Evolutionary conservation across 2,329 filamentous ascomycete genomes (phyloP).

Genomic region (Lecanosticta acicola): DNA sequence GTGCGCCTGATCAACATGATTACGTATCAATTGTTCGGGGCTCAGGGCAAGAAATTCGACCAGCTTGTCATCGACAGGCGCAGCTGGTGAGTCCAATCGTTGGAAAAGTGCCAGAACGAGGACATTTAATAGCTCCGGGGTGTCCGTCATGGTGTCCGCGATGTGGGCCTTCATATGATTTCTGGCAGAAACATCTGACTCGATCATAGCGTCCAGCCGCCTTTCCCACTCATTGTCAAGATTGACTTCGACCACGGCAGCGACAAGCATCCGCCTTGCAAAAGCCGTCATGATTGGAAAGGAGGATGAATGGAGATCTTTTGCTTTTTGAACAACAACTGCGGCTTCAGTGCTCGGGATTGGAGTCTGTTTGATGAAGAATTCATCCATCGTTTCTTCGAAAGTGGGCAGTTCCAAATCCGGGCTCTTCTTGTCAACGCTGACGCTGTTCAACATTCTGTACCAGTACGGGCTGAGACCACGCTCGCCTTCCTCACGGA

Average conservation of each 20-base stretch:
- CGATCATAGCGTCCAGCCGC: conserved; percentile 66
- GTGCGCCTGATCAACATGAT: conserved; percentile 45
- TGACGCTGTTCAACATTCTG: conserved; percentile 51
- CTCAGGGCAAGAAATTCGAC: conserved; percentile 52
- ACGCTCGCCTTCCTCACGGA: conserved; percentile 82
- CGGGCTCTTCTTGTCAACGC: conserved; percentile 15
- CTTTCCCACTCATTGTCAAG: conserved; percentile 77
- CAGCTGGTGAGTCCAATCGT: conserved; percentile 11
- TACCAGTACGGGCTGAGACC: conserved; percentile 79
- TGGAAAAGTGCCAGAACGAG: conserved; percentile 24
- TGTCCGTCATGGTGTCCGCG: background rate
- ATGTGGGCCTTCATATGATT: conserved; percentile 42
- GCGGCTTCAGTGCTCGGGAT: conserved; percentile 24
- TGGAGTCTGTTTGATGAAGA: conserved; percentile 36
- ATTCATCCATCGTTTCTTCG: conserved; percentile 39
- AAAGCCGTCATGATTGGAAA: conserved; percentile 27
- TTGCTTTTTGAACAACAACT: conserved; percentile 18
- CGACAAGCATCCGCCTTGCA: conserved; percentile 52
- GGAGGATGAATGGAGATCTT: conserved; percentile 18
- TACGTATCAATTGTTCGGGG: conserved; percentile 48
- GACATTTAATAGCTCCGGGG: conserved; percentile 34
- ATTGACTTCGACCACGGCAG: conserved; percentile 46
- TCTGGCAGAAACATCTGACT: conserved; percentile 62
- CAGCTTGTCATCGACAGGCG: conserved; percentile 37
- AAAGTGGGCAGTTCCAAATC: conserved; percentile 42